These are phyloP conservation scores for Ascocoryne sarcoides DNA, from an alignment of 2,329 filamentous ascomycete species.

Conservation along the genomic window DNA sequence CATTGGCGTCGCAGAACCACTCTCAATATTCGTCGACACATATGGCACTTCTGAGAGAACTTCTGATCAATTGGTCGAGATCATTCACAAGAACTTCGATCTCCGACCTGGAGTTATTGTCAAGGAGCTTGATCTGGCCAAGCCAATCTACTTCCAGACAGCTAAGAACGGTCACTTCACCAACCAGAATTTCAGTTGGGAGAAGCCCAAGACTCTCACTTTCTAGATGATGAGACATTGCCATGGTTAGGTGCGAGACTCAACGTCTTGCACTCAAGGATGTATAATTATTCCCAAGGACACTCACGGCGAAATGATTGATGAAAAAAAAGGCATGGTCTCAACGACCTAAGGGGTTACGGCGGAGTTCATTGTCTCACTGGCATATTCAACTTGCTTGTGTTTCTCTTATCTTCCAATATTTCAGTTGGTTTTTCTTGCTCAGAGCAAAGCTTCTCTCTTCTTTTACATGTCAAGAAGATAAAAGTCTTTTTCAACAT, in stretches of 20 bases:
- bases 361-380: conserved; percentile 19
- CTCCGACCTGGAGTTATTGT: conserved; percentile 97
- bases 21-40: conserved; percentile 94
- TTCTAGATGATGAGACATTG: conserved; percentile 51
- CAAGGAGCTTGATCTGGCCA: conserved; percentile 81
- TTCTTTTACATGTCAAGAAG: conserved; percentile 12
- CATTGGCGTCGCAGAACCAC: conserved; percentile 96
- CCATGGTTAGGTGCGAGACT: conserved; percentile 24
- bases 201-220: conserved; percentile 92
- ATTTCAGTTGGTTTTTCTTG: not conserved
- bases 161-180: conserved; percentile 99
- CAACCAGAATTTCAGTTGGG: conserved; percentile 96
- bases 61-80: conserved; percentile 88
- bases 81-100: conserved; percentile 95
- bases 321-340: conserved; percentile 27
- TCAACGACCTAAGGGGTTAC: conserved; percentile 28
- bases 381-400: conserved; percentile 9
- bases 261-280: conserved; percentile 24
- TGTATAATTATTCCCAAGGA: conserved; percentile 16
- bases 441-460: conserved; percentile 16
- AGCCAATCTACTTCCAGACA: conserved; percentile 96
- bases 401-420: conserved; percentile 8
- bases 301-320: conserved; percentile 28
- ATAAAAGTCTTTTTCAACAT: conserved; percentile 32
- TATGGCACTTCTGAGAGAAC: conserved; percentile 90